Base-by-base conservation (phyloP, 768 basidiomycete species). In the Leccinum fibrillosum region DNA sequence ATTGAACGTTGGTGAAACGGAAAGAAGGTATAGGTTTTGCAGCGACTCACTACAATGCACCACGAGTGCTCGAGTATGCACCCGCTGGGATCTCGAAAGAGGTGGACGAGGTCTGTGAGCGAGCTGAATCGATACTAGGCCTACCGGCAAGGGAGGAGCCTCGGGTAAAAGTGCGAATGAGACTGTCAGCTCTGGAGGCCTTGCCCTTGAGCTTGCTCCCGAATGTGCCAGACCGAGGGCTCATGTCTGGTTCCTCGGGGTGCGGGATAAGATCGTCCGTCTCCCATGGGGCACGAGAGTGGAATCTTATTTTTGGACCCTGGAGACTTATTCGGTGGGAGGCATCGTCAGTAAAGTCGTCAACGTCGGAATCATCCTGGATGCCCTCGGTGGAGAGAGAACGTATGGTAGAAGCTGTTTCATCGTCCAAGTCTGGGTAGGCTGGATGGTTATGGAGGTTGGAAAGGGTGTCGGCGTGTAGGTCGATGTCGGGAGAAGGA, bases 241-340 rank as follows among this genome's bases (percentile, higher is more conserved):
- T 69, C 23, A 76, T 75, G 42, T 81, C 78, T 4, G 73, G 64
- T 44, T 84, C 83, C 32, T 78, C 82, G 65, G 79, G 80, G 30
- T 76, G 71, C 3, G 79, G 57, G 4, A 72, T 39, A 37, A 76
- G 79, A 13, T 79, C 83, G 51, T 84, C 87, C 37, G 80, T 73
- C 72, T 92, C 90, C 90, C 90, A 93, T 42, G 90, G 90, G 17
- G 90, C 87, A 25, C 81, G 86, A 60, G 88, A 89, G 71, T 90
- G 88, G 67, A 90, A 84, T 52, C 86, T 84, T 81, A 92, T 89
- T 72, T 84, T 90, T 30, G 90, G 90, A n/a, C 91, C 91, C 34
- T 88, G 82, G 50, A 86, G 74, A 65, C 88, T 90, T 72, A 91
- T 82, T 54, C 86, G 79, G 58, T 78, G 71, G 2, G 78, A 72